Conservation (phyloP, 805 yeast genomes). For the Candida hispaniensis region DNA sequence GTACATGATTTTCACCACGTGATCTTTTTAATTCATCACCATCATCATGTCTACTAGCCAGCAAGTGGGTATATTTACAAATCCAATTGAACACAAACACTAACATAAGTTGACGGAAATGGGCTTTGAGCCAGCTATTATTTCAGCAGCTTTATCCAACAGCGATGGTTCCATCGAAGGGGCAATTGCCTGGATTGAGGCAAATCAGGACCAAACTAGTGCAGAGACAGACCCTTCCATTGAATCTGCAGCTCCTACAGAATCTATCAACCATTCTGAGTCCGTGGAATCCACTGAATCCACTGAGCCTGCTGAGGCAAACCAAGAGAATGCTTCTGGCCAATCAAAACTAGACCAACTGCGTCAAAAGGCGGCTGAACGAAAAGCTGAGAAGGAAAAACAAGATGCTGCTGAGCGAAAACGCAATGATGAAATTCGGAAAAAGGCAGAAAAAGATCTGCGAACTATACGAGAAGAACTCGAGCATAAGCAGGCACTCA, state of each 20-base stretch:
- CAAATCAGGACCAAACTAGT: conserved; percentile 18
- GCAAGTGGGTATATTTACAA: too few relatives aligned
- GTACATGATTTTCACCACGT: too few relatives aligned
- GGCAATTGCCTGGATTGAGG: conserved; percentile 29
- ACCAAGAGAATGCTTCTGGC: conserved; percentile 20
- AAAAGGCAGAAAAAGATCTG: conserved; percentile 26
- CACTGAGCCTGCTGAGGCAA: conserved; percentile 3
- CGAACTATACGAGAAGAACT: conserved; percentile 25
- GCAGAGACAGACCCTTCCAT: conserved; percentile 10
- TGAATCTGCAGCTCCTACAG: conserved; percentile 5
- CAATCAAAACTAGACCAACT: conserved; percentile 26
- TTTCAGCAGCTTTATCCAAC: conserved; percentile 26
- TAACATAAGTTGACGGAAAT: conserved; percentile 26
- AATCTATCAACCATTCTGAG: background rate
- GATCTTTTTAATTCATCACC: too few relatives aligned
- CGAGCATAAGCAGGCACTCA: conserved; percentile 26
- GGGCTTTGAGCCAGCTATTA: conserved; percentile 28
- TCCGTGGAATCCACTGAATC: conserved; percentile 4
- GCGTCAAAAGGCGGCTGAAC: conserved; percentile 25
- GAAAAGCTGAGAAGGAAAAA: conserved; percentile 28
- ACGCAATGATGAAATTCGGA: conserved; percentile 25
- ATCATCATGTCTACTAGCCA: too few relatives aligned
- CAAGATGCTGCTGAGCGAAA: conserved; percentile 24
- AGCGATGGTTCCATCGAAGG: conserved; percentile 23
- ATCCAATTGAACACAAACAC: too few relatives aligned